Base-by-base conservation (phyloP, 2,329 filamentous ascomycete species). In the Anthostomella pinea region DNA sequence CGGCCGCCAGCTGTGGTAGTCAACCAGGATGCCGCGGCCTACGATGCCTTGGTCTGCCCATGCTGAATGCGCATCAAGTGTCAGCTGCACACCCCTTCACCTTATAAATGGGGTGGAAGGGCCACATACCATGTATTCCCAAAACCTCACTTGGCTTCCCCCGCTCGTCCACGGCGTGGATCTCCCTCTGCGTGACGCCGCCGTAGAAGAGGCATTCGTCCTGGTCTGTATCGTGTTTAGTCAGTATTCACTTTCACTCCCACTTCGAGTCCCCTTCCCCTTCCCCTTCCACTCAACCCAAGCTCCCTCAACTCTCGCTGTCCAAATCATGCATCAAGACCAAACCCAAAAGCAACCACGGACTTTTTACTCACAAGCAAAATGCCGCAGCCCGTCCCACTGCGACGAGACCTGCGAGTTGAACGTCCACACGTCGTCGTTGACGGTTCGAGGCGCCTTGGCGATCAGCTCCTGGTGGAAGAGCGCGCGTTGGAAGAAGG, bases 391-490 rank as follows among this genome's bases (percentile, higher is more conserved):
- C 0, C 73, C 73, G 46, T 78, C 75, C 74, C 74, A 80, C 54
- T 80, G 76, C 27, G 69, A 74, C 23, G 72, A 74, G 6, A 67
- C 67, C 56, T 79, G 77, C 1, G 75, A 72, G 55, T 81, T 81
- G 48, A 79, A 73, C 1, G 65, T 67, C 67, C 76, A 75, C 19
- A 71, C 61, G 55, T 83, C 78, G 52, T 83, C 79, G 52, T 83
- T 81, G 17, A 79, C 71, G 5, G 66, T 61, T 11, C 69, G 59
- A 3, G 72, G 71, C 2, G 64, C 55, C 57, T 77, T 78, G 28
- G 69, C 63, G 38, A 72, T 66, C 17, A 80, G 56, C 11, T 73
- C 56, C 48, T 77, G 69, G 41, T 75, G 64, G 51, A 84, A 79
- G 3, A 66, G 58, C 41, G 72, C 67, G 11, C 79, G 69, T 38